Base-by-base conservation (phyloP, 225 moss, liverwort and hornwort species). In the Bryoerythrophyllum caledonicum region DNA sequence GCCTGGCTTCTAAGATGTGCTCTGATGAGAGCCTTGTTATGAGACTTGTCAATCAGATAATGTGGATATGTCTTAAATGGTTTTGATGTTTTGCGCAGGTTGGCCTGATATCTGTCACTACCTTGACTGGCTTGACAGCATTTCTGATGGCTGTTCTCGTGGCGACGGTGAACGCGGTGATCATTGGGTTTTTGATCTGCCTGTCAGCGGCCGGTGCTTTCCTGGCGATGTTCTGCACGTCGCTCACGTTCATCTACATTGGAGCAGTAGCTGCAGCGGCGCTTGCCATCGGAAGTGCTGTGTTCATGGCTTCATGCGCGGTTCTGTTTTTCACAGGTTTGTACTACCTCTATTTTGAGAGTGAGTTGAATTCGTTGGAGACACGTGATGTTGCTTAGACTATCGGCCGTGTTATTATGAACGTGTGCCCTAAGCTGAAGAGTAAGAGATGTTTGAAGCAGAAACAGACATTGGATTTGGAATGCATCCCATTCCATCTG, bases 131-230 rank as follows among this genome's bases (percentile, higher is more conserved):
- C 57, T 65, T 99, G 32, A 77, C 85, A 20, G 86, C 90, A 48
- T 93, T 99, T 78, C 78, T 91, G 76, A 76, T 95, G 75, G 89
- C 89, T 66, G 80, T 93, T 79, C 64, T 90, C 32, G 75, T 91
- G 70, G 90, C 93, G 10, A 93, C 90, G 30, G 89, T 84, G 60
- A 99, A 92, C 68, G 81, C 86, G 23, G 76, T 88, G 13, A 78
- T 90, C 48, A 60, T 93, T 66, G 93, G 79, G 16, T 59, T 91
- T 63, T 81, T 93, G 26, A 91, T 86, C 78, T 93, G 89, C 60
- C 62, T 89, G 60, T 93, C 94, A 64, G 90, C 88, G 56, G 86
- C 89, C 13, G 94, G 94, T 69, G 90, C 94, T 20, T 79, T 91
- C 62, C 58, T 89, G 43, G 91, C 90, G 25, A 79, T 93, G 68